A percentile compares a stretch with the other conserved stretches of the same genome.
phyloP scores from a whole-genome alignment of 2,329 filamentous ascomycete species.

The Colletotrichum sp. region DNA sequence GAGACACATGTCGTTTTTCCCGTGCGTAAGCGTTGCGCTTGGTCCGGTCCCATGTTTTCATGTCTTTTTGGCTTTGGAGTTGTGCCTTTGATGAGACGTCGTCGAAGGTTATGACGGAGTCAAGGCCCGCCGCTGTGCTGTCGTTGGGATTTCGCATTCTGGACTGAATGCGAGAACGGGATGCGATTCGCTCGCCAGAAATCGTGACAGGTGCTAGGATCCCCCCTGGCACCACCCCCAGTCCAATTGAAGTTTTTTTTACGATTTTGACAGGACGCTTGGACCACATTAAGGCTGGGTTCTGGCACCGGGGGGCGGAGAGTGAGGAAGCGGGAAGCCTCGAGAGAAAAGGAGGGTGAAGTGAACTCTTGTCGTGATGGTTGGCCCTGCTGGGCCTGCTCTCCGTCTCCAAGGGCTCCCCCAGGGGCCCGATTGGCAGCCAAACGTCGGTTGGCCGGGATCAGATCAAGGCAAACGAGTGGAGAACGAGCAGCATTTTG shows the following conservation, averaged over 20 bases:
- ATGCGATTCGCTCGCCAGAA: slow-evolving; percentile 19
- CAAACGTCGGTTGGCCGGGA: neutral
- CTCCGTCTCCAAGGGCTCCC: neutral
- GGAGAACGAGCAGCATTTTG: slow-evolving; percentile 3
- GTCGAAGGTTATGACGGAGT: slow-evolving; percentile 1
- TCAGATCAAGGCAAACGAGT: slow-evolving; percentile 18
- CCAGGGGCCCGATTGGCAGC: neutral
- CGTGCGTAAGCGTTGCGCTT: neutral
- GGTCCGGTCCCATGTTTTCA: neutral
- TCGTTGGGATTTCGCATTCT: slow-evolving; percentile 5
- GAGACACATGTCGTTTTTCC: neutral
- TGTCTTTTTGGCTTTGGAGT: neutral
- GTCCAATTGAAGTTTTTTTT: slow-evolving; percentile 5
- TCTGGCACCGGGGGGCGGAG: slow-evolving; percentile 1
- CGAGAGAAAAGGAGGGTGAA: neutral
- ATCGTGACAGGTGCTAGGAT: slow-evolving; percentile 17
- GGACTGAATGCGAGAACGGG: neutral
- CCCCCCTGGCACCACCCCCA: neutral
- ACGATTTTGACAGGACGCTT: slow-evolving; percentile 24
- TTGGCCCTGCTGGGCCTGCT: neutral
- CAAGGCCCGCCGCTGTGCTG: neutral
- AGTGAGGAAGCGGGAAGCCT: neutral
- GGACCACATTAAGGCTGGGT: slow-evolving; percentile 19
- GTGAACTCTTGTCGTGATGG: neutral
- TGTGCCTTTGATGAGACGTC: neutral